These are phyloP conservation scores for Cutaneotrichosporon sp. DNA, from an alignment of 1,284 basidiomycete species.

Conservation along the genomic window DNA sequence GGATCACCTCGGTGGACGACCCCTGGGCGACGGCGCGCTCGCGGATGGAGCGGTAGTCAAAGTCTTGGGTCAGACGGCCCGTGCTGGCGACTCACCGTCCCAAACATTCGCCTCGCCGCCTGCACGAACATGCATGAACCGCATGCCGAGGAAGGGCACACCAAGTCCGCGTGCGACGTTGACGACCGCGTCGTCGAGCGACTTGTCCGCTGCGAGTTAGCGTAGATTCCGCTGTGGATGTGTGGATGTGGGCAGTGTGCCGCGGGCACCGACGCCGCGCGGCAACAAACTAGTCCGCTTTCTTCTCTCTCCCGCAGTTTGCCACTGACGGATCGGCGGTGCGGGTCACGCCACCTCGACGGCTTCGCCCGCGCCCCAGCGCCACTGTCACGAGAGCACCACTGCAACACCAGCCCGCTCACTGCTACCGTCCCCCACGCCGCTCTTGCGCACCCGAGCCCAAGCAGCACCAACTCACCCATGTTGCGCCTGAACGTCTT, in stretches of 20 bases:
- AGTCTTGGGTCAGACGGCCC: conserved; percentile 25
- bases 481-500: conserved; percentile 9
- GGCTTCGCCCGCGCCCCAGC: too few relatives aligned
- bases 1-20: conserved; percentile 18
- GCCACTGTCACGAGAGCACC: too few relatives aligned
- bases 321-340: too few relatives aligned
- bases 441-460: too few relatives aligned
- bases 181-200: conserved; percentile 18
- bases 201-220: conserved; percentile 16
- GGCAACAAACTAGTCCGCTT: too few relatives aligned
- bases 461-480: conserved; percentile 15
- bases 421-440: too few relatives aligned
- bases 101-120: conserved; percentile 35
- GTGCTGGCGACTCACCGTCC: conserved; percentile 33
- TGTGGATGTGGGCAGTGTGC: not conserved
- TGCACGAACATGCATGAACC: conserved; percentile 32
- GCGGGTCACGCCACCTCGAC: too few relatives aligned
- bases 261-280: too few relatives aligned
- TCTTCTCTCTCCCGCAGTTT: too few relatives aligned
- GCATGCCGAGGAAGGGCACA: conserved; percentile 19
- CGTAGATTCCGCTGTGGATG: not conserved
- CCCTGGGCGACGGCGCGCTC: conserved; percentile 28
- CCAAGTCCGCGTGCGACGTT: conserved; percentile 20
- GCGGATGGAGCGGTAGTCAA: conserved; percentile 35
- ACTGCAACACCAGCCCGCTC: too few relatives aligned